These are phyloP conservation scores for Zygoascus biomembranicola DNA, from an alignment of 805 yeast genomes.

Conservation along the genomic window DNA sequence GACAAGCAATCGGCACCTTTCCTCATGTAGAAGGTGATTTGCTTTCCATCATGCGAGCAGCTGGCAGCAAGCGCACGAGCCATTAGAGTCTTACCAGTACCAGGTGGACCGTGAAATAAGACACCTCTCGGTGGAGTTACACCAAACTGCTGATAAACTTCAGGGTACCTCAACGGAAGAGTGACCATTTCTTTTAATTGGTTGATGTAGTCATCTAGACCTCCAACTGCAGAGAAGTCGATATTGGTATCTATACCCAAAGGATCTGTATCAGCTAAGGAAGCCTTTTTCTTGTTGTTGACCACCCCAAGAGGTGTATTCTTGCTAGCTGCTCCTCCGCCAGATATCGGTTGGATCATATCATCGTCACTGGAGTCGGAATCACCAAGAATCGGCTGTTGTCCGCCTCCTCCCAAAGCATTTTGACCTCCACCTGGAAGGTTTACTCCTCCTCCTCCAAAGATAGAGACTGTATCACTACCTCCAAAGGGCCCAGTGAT, in stretches of 20 bases:
- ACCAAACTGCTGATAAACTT: slow-evolving; percentile 77
- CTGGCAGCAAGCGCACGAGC: slow-evolving; percentile 96
- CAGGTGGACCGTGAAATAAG: slow-evolving; percentile 97
- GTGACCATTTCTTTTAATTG: slow-evolving; percentile 97
- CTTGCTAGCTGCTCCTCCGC: slow-evolving; percentile 2
- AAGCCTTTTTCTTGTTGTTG: slow-evolving; percentile 17
- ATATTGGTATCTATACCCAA: slow-evolving; percentile 82
- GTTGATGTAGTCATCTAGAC: slow-evolving; percentile 80
- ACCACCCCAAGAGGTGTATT: slow-evolving; percentile 8
- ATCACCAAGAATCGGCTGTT: slow-evolving; percentile 22
- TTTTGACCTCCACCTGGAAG: slow-evolving; percentile 20
- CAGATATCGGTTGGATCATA: neutral
- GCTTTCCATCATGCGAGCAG: slow-evolving; percentile 73
- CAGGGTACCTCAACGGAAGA: slow-evolving; percentile 86
- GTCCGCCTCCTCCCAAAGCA: slow-evolving; percentile 5
- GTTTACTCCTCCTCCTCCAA: slow-evolving; percentile 45
- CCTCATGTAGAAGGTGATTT: slow-evolving; percentile 94
- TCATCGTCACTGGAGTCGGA: slow-evolving; percentile 44
- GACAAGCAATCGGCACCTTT: slow-evolving; percentile 96
- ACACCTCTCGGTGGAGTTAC: slow-evolving; percentile 98
- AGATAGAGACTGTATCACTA: slow-evolving; percentile 77
- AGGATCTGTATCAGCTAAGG: slow-evolving; percentile 83
- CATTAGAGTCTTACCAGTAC: slow-evolving; percentile 97
- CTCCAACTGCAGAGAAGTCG: slow-evolving; percentile 82
- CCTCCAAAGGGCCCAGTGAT: slow-evolving; percentile 99